Evolutionary conservation across 106 monocot genomes (phyloP).

Genomic region (Narthecium ossifragum): DNA sequence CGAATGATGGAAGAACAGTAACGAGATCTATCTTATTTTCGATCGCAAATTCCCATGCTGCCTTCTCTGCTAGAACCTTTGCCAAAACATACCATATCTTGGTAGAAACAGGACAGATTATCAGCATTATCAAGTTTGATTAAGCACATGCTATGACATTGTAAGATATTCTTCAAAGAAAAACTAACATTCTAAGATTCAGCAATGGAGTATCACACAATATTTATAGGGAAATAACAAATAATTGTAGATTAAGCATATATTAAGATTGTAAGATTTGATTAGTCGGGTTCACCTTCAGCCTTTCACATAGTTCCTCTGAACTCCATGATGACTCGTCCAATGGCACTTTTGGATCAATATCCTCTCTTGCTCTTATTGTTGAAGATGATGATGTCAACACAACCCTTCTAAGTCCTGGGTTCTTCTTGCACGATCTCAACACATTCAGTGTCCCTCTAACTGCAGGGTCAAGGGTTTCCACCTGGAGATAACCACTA

Average conservation of each 20-base stretch:
- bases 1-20: constrained; percentile 66
- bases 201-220: too few species aligned
- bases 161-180: too few species aligned
- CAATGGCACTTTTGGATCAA: constrained; percentile 27
- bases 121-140: background rate
- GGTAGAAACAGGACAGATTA: background rate
- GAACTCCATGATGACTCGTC: constrained; percentile 83
- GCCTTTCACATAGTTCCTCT: constrained; percentile 48
- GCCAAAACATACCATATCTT: constrained; percentile 74
- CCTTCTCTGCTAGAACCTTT: constrained; percentile 69
- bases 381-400: constrained; percentile 84
- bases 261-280: background rate
- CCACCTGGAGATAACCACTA: constrained; percentile 38
- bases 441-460: constrained; percentile 75
- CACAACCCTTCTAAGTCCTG: constrained; percentile 50
- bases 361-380: constrained; percentile 42
- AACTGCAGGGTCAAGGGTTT: constrained; percentile 79
- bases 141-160: too few species aligned
- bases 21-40: constrained; percentile 65
- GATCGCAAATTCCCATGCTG: constrained; percentile 78
- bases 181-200: too few species aligned
- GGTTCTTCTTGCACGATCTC: constrained; percentile 80
- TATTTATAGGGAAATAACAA: background rate
- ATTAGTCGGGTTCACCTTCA: constrained; percentile 29
- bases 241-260: background rate